These are phyloP conservation scores for Sedum album DNA, from an alignment of 164 flowering plant species.

Conservation along the genomic window DNA sequence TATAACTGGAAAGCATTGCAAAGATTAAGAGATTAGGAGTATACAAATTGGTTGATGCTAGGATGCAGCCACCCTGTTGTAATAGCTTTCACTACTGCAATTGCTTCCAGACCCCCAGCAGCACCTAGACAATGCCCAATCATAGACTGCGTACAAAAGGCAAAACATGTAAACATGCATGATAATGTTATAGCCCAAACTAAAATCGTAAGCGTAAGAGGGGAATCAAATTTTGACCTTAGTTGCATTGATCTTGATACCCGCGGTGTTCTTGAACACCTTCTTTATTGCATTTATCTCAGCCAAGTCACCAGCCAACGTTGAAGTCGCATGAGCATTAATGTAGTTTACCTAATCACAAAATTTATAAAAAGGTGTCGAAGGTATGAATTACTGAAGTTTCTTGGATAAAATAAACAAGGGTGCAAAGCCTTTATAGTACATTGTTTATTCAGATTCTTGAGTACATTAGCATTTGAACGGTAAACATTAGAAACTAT, in stretches of 20 bases:
- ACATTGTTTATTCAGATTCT: too few relatives aligned
- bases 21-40: background rate
- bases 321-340: background rate
- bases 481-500: background rate
- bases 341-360: constrained; percentile 53
- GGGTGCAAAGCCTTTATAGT: background rate
- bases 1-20: background rate
- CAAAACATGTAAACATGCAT: background rate
- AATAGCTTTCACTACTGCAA: constrained; percentile 82
- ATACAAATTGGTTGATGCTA: constrained; percentile 76
- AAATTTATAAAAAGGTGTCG: background rate
- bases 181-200: background rate
- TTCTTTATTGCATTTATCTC: constrained; percentile 91
- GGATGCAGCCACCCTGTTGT: constrained; percentile 96
- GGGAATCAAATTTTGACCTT: constrained; percentile 38
- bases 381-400: background rate
- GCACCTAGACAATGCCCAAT: constrained; percentile 98
- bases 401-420: background rate
- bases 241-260: constrained; percentile 83
- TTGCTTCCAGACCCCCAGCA: constrained; percentile 94
- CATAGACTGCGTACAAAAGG: constrained; percentile 59
- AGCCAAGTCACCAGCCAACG: background rate
- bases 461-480: too few relatives aligned
- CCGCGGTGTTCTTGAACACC: constrained; percentile 77
- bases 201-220: background rate